These are phyloP conservation scores for Pleurostoma richardsiae DNA, from an alignment of 2,329 filamentous ascomycete genomes.

Conservation along the genomic window DNA sequence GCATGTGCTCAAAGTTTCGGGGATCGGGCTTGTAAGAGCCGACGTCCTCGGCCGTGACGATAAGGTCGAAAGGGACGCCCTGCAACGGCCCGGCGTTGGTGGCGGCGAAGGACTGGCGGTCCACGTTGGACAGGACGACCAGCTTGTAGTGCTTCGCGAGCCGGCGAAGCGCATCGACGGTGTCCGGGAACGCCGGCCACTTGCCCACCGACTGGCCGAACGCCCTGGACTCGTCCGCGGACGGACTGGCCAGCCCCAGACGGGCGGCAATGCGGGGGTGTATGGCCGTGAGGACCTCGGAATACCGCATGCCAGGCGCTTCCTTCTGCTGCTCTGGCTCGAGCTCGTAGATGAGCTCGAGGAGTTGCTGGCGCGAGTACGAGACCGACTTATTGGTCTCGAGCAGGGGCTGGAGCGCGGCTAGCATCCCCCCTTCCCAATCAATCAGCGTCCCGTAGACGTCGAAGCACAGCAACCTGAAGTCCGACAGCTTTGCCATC, in stretches of 20 bases:
- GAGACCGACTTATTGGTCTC: slow-evolving; percentile 11
- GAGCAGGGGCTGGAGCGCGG: slow-evolving; percentile 44
- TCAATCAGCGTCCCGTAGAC: slow-evolving; percentile 77
- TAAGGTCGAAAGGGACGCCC: slow-evolving; percentile 49
- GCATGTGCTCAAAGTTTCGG: slow-evolving; percentile 62
- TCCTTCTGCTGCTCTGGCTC: slow-evolving; percentile 44
- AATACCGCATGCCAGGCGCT: slow-evolving; percentile 55
- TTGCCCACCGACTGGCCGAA: slow-evolving; percentile 47
- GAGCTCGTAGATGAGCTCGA: slow-evolving; percentile 34
- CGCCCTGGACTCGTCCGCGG: slow-evolving; percentile 30
- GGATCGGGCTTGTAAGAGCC: slow-evolving; percentile 66
- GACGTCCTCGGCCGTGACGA: slow-evolving; percentile 67
- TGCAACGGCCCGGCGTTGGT: slow-evolving; percentile 40
- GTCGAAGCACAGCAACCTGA: slow-evolving; percentile 59
- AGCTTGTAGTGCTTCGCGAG: slow-evolving; percentile 50
- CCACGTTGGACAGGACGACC: slow-evolving; percentile 54
- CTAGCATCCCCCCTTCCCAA: slow-evolving; percentile 63
- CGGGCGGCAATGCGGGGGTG: slow-evolving; percentile 41
- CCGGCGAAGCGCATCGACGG: slow-evolving; percentile 41
- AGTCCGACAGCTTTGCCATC: slow-evolving; percentile 14
- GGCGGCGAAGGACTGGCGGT: slow-evolving; percentile 41
- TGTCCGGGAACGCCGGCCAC: slow-evolving; percentile 55
- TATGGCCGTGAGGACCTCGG: slow-evolving; percentile 46
- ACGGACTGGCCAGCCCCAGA: slow-evolving; percentile 27
- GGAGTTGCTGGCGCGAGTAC: slow-evolving; percentile 24